Evolutionary conservation across 352 stramenopile genomes (phyloP).

Genomic region (Phytophthora pisi): DNA sequence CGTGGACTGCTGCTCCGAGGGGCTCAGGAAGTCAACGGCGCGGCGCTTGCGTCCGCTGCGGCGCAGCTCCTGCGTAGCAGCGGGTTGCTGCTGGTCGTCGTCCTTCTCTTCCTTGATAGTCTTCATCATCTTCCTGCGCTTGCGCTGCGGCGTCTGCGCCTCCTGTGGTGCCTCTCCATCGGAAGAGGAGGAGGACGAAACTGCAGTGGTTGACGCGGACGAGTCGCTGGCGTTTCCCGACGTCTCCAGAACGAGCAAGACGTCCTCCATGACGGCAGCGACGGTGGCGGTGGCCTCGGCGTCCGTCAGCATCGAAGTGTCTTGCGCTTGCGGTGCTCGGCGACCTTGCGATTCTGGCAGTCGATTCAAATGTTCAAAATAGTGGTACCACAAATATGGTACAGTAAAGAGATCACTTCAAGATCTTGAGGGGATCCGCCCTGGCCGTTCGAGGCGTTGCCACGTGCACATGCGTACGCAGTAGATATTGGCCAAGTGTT

Average conservation of each 20-base stretch:
- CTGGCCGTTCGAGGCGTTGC: too few species aligned
- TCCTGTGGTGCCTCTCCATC: constrained; percentile 24
- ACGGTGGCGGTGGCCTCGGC: neutral
- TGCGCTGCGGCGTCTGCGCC: constrained; percentile 17
- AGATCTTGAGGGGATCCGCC: neutral
- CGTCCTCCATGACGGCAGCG: constrained; percentile 8
- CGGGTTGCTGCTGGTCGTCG: neutral
- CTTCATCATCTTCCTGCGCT: constrained; percentile 8
- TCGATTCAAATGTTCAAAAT: constrained; percentile 22
- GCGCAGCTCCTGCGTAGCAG: neutral
- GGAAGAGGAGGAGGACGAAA: constrained; percentile 13
- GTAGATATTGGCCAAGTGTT: neutral
- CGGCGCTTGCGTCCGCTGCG: constrained; percentile 33
- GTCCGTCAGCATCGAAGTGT: constrained; percentile 14
- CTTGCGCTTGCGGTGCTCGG: constrained; percentile 25
- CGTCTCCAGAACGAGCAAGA: constrained; percentile 8
- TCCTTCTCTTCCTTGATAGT: neutral
- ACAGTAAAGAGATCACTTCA: neutral
- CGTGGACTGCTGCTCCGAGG: constrained; percentile 1
- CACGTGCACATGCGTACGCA: too few species aligned
- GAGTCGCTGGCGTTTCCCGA: neutral
- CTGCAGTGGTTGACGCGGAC: neutral
- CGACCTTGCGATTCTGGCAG: constrained; percentile 20
- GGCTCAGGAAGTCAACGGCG: constrained; percentile 29
- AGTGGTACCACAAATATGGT: neutral